Evolutionary conservation across 2,329 filamentous ascomycete genomes (phyloP), one percentile per base, ranked within the genome.

Genomic region (Fusarium goolgardi): DNA sequence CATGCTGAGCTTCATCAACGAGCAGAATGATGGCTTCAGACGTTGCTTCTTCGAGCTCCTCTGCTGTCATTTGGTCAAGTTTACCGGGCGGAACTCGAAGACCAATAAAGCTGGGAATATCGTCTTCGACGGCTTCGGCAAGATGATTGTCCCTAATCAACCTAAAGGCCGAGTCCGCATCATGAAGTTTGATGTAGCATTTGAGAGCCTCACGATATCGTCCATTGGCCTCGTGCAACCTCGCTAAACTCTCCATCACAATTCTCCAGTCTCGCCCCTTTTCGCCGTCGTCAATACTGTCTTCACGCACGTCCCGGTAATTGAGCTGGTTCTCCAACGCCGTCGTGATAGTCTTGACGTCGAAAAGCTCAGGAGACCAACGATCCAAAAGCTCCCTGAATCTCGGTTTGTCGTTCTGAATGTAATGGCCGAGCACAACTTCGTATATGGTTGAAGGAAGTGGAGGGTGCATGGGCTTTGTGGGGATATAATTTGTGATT

Each of bases 1-100:
- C 96, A 60, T 95, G 91, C 67, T 94, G 91, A 1, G 94, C 94
- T 79, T 98, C 95, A 50, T 96, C 91, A 1, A 97, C 94, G 6
- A 99, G 88, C 10, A 98, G 81, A 2, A 89, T 89, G 52, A 97
- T 91, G 3, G 94, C 91, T 77, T 99, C 95, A 0, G 89, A 86
- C 0, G 93, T 96, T 6, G 91, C 85, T 59, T 91, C 89, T 74
- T 94, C 92, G 6, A 98, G 84, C 65, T 97, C 93, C 0, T 84
- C 78, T 20, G 88, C 80, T 0, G 88, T 82, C 71, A 94, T 91
- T 8, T 85, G 85, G 52, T 86, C 85, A 60, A 91, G 81, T 69
- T 91, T 88, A 52, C 90, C 87, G 63, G 89, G 86, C 0, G 91
- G 89, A 4, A 99, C 91, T n/a, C 94, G 88, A 53, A 99, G 86